These are phyloP conservation scores for Haematococcus lacustris DNA, from an alignment of 139 green algal genomes.

Conservation along the genomic window DNA sequence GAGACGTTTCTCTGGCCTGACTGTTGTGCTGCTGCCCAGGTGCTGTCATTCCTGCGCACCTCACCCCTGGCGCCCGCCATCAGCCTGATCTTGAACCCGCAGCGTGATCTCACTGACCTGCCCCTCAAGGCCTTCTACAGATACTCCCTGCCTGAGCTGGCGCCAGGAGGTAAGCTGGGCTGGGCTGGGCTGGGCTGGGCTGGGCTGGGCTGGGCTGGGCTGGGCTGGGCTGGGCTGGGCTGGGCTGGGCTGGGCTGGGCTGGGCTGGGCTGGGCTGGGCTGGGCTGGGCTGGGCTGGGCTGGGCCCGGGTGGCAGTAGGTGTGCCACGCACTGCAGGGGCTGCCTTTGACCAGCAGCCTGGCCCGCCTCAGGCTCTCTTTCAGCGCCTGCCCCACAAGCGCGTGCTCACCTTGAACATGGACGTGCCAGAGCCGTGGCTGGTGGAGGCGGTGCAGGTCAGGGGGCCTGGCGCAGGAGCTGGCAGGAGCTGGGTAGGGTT, in stretches of 20 bases:
- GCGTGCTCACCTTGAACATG: conserved; percentile 85
- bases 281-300: too few species aligned
- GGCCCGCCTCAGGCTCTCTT: conserved; percentile 42
- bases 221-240: too few species aligned
- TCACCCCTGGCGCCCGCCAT: conserved; percentile 24
- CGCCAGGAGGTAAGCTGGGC: conserved; percentile 4
- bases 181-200: too few species aligned
- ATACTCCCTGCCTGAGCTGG: conserved; percentile 41
- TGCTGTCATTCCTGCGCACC: conserved; percentile 44
- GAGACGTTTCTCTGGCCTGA: background rate
- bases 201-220: too few species aligned
- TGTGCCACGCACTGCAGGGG: too few species aligned
- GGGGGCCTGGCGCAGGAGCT: too few species aligned
- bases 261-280: too few species aligned
- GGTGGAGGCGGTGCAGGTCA: conserved; percentile 55
- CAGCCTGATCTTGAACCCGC: conserved; percentile 50
- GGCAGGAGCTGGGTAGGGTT: too few species aligned
- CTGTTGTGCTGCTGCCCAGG: conserved; percentile 7
- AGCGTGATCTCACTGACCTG: conserved; percentile 60
- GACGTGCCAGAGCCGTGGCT: conserved; percentile 91
- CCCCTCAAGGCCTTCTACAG: conserved; percentile 90
- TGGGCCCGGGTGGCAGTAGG: too few species aligned
- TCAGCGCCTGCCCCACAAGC: conserved; percentile 44
- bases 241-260: too few species aligned
- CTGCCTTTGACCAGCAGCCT: background rate